phyloP scores from a whole-genome alignment of 2,329 filamentous ascomycete species.

The Fusarium sp. region DNA sequence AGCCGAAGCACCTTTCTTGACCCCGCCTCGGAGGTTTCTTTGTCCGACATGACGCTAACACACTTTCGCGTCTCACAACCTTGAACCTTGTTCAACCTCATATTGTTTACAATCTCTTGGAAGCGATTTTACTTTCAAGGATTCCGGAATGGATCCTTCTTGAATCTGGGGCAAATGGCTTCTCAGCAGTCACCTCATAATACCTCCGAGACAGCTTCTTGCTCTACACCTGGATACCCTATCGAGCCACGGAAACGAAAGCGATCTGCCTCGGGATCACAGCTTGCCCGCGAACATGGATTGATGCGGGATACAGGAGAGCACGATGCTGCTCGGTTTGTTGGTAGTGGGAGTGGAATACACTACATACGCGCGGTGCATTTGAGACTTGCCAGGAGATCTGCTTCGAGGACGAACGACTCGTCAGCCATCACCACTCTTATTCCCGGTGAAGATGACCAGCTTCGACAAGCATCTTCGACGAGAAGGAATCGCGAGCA shows the following conservation, averaged over 20 bases:
- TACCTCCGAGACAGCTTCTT: constrained; percentile 45
- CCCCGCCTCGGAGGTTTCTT: constrained; percentile 47
- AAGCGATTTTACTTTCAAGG: not conserved
- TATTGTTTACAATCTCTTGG: not conserved
- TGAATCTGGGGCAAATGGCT: constrained; percentile 39
- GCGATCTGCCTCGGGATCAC: constrained; percentile 42
- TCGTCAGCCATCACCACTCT: constrained; percentile 46
- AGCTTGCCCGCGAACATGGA: constrained; percentile 49
- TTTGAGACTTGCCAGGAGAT: constrained; percentile 54
- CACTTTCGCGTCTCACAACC: not conserved
- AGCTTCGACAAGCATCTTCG: constrained; percentile 49
- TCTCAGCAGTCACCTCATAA: constrained; percentile 46
- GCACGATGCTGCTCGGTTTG: constrained; percentile 63
- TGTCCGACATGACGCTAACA: constrained; percentile 39
- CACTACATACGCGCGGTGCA: constrained; percentile 69
- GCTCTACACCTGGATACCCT: constrained; percentile 37
- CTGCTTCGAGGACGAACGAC: constrained; percentile 35
- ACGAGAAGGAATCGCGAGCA: constrained; percentile 27
- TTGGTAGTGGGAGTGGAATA: constrained; percentile 70
- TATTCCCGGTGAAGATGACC: constrained; percentile 70
- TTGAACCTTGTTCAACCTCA: not conserved
- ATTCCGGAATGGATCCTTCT: constrained; percentile 11
- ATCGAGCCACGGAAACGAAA: constrained; percentile 47
- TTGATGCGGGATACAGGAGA: constrained; percentile 64
- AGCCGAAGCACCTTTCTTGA: constrained; percentile 3